Evolutionary conservation across 1,284 basidiomycete genomes (phyloP).

Genomic region (Ustilago shanxiensis): DNA sequence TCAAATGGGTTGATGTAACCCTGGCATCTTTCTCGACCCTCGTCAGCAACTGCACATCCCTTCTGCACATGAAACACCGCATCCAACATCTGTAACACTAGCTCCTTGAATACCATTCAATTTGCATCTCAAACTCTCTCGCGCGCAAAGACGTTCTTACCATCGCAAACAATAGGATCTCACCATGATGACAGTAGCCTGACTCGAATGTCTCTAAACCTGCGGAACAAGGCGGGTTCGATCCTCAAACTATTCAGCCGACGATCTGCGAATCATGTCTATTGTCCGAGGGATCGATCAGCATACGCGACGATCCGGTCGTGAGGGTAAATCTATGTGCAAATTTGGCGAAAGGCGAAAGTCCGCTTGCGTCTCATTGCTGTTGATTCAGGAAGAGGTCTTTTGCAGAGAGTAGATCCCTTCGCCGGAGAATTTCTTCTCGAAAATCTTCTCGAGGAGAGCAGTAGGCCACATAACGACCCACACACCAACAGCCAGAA

Average conservation of each 20-base stretch:
- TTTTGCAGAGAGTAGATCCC: slow-evolving; percentile 12
- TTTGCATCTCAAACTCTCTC: slow-evolving; percentile 1
- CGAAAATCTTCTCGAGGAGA: slow-evolving; percentile 34
- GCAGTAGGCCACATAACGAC: slow-evolving; percentile 48
- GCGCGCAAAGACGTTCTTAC: no score
- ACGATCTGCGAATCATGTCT: no score
- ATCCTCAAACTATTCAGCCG: no score
- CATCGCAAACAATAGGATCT: neutral
- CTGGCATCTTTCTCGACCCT: no score
- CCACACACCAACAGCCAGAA: slow-evolving; percentile 51
- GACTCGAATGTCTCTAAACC: neutral
- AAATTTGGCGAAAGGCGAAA: neutral
- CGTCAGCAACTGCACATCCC: neutral
- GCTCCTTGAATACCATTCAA: slow-evolving; percentile 13
- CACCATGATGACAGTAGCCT: no score
- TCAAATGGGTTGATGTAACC: slow-evolving; percentile 18
- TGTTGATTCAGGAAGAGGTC: slow-evolving; percentile 3
- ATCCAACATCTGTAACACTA: slow-evolving; percentile 31
- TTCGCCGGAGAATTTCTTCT: slow-evolving; percentile 14
- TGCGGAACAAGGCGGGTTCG: no score
- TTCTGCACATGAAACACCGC: neutral
- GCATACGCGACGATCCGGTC: neutral
- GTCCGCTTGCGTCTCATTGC: neutral
- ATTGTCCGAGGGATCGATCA: neutral
- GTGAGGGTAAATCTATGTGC: neutral